A percentile compares a stretch with the other conserved stretches of the same genome.
phyloP scores from a whole-genome alignment of 1,139 yeast species.

The Lodderomyces theae region DNA sequence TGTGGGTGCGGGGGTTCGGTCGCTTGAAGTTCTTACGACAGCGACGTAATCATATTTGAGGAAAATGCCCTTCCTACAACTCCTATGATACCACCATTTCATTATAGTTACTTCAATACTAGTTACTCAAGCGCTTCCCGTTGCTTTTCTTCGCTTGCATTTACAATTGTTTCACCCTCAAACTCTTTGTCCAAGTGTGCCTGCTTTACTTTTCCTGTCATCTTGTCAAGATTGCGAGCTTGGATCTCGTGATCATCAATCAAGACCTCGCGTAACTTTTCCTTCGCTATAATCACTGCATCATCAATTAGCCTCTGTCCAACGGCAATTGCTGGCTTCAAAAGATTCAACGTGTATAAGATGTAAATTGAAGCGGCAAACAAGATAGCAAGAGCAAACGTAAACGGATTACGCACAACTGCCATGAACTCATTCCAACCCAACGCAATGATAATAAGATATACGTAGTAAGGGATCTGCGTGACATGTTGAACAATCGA shows the following conservation, averaged over 20 bases:
- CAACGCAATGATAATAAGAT: constrained; percentile 63
- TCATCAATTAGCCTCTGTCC: constrained; percentile 58
- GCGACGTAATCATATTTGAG: too few relatives aligned
- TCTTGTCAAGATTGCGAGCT: constrained; percentile 23
- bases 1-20: too few relatives aligned
- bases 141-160: background rate
- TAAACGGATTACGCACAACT: constrained; percentile 76
- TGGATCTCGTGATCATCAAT: constrained; percentile 28
- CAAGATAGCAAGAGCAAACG: constrained; percentile 59
- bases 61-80: too few relatives aligned
- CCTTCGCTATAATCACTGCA: constrained; percentile 54
- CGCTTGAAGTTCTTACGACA: too few relatives aligned
- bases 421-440: constrained; percentile 98
- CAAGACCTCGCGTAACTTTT: constrained; percentile 52
- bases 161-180: constrained; percentile 2
- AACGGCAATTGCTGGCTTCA: constrained; percentile 71
- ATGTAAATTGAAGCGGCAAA: constrained; percentile 62
- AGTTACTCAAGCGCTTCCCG: background rate
- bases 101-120: too few relatives aligned
- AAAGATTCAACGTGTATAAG: constrained; percentile 66
- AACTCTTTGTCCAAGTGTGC: background rate
- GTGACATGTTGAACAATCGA: constrained; percentile 68
- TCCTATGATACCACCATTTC: too few relatives aligned
- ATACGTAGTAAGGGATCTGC: constrained; percentile 81
- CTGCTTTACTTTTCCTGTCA: constrained; percentile 13